Conservation (phyloP, 345 rosid genomes). For the Populus tremula region DNA sequence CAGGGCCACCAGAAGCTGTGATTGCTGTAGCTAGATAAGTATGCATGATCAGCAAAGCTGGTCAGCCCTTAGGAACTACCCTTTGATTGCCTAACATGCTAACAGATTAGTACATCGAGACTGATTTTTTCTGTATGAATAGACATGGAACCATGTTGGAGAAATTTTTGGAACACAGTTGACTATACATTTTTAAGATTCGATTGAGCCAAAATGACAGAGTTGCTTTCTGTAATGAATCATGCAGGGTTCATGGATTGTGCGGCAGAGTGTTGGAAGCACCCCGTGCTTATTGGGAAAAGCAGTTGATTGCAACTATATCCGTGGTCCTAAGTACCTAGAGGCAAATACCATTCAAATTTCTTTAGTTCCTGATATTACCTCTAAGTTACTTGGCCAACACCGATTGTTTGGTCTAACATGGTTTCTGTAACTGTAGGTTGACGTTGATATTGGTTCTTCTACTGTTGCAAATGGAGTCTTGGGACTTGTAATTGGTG, state of each 20-base stretch:
- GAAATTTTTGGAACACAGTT: background rate
- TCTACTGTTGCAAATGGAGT: slow-evolving; percentile 99
- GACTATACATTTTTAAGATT: background rate
- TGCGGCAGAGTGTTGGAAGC: slow-evolving; percentile 98
- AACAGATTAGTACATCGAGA: background rate
- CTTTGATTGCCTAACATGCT: background rate
- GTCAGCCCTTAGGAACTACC: background rate
- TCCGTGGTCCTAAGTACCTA: slow-evolving; percentile 75
- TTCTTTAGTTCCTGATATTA: background rate
- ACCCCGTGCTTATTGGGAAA: slow-evolving; percentile 95
- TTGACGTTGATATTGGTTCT: slow-evolving; percentile 95
- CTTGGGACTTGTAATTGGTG: slow-evolving; percentile 94
- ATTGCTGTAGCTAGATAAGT: background rate
- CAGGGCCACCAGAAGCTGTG: background rate
- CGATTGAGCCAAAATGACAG: slow-evolving; percentile 4
- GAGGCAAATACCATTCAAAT: slow-evolving; percentile 48
- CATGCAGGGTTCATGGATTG: slow-evolving; percentile 97
- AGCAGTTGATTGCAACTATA: slow-evolving; percentile 94
- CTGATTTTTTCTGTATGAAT: background rate
- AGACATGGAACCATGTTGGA: background rate
- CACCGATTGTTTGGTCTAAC: slow-evolving; percentile 2
- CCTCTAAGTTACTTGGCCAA: background rate
- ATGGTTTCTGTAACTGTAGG: slow-evolving; percentile 39
- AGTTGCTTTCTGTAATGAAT: background rate
- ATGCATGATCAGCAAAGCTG: background rate